phyloP scores from a whole-genome alignment of 1,284 basidiomycete species.

The Puccinia novopanici region DNA sequence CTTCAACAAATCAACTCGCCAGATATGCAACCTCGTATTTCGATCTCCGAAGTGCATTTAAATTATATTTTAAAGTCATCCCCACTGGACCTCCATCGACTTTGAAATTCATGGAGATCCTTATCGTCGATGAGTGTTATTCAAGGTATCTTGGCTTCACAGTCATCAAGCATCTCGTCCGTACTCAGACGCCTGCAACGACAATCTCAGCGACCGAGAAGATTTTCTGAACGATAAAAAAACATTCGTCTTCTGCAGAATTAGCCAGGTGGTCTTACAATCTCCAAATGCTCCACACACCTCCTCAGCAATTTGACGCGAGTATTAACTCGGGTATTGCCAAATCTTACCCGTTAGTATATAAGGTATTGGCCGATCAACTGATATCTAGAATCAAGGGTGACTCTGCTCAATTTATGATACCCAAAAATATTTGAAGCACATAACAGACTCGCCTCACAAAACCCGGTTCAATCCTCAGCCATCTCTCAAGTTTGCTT shows the following conservation, averaged over 20 bases:
- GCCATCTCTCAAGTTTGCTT: no score
- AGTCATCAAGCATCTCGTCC: slow-evolving; percentile 38
- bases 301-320: slow-evolving; percentile 1
- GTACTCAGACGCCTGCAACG: slow-evolving; percentile 21
- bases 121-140: slow-evolving; percentile 28
- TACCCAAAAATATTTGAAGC: no score
- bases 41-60: slow-evolving; percentile 39
- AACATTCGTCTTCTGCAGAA: not conserved
- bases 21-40: not conserved
- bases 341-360: slow-evolving; percentile 20
- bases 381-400: slow-evolving; percentile 11
- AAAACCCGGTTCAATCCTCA: no score
- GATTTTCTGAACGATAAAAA: slow-evolving; percentile 4
- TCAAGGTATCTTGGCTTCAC: slow-evolving; percentile 19
- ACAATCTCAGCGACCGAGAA: slow-evolving; percentile 14
- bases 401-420: not conserved
- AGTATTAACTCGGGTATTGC: not conserved
- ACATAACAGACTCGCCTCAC: no score
- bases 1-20: slow-evolving; percentile 19
- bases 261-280: slow-evolving; percentile 3
- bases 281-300: slow-evolving; percentile 10
- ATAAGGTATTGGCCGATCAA: slow-evolving; percentile 42
- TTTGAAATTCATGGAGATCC: slow-evolving; percentile 19
- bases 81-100: slow-evolving; percentile 11
- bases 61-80: slow-evolving; percentile 32